A percentile compares a stretch with the other conserved stretches of the same genome.
Conservation (phyloP, 345 rosid genomes). For the Bruguiera gymnorhiza region DNA sequence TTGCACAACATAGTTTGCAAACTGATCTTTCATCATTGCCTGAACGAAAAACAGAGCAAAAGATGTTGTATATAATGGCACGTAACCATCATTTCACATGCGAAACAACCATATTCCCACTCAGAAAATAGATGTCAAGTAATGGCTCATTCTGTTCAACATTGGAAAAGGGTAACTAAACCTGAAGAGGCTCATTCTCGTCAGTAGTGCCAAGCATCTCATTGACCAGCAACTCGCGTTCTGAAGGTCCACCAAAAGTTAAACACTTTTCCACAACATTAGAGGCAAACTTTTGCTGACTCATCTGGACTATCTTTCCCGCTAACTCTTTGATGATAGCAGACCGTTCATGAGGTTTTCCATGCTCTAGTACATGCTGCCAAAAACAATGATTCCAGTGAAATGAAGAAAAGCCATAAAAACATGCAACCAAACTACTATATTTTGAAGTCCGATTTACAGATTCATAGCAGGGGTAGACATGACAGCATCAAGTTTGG, state of each 20-base stretch:
- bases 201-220: conserved; percentile 98
- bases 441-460: not conserved
- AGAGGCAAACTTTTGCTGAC: conserved; percentile 98
- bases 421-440: not conserved
- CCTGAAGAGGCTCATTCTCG: conserved; percentile 99
- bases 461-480: not conserved
- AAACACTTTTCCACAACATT: conserved; percentile 93
- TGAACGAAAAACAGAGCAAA: conserved; percentile 11
- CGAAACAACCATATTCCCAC: not conserved
- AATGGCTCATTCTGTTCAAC: not conserved
- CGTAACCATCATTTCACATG: not conserved
- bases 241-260: conserved; percentile 67
- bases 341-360: conserved; percentile 65
- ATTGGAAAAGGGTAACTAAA: conserved; percentile 14
- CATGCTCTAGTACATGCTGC: conserved; percentile 72
- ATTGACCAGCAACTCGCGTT: conserved; percentile 70
- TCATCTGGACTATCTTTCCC: conserved; percentile 91
- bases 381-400: conserved; percentile 2
- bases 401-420: not conserved
- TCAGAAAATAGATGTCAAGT: not conserved
- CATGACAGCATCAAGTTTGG: too few relatives aligned
- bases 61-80: not conserved
- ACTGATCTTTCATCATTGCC: conserved; percentile 95
- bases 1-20: conserved; percentile 85
- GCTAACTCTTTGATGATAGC: conserved; percentile 60